Evolutionary conservation across 129 eudicot species (phyloP), one percentile per base, ranked within the genome.

Genomic region (Chrysanthemum lavandulifolium): DNA sequence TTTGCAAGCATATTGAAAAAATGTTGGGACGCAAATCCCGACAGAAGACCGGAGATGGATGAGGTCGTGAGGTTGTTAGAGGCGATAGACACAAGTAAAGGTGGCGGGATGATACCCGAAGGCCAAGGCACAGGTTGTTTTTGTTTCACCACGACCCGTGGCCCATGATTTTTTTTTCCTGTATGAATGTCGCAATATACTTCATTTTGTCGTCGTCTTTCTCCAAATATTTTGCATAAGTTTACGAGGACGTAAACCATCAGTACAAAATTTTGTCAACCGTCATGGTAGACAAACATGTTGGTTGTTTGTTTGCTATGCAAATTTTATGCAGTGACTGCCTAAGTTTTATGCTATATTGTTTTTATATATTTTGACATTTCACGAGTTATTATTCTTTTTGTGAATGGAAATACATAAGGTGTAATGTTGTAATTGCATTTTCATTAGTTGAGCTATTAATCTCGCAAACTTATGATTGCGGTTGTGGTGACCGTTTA

Each of bases 91-190:
- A 89, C 97, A 3, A 89, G 90, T 80, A 87, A 90, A 58, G 96
- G 98, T 8, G 98, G 98, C 14, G 98, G 97, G 56, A 93, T 93
- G 98, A 86, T 93, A 58, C 95, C 97, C 0, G 98, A 90, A 29
- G 97, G 82, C 65, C 86, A 87, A 69, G 88, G 91, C 62, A 40
- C 68, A 13, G 85, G 90, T 19, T 93, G 98, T 73, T 65, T 93
- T 66, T 90, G 98, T 77, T 90, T 93, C 73, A 12, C 81, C 19
- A 47, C 76, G 3, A 59, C 72, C 33, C 95, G 91, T 27, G 98
- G 96, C 43, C 98, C 98, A 18, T 92, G 77, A 88, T 21, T 70
- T n/a, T 47, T 16, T 31, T 16, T 21, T 7, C 23, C 23, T 33
- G 29, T 47, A 19, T 31, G 67, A 43, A 76, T 66, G 23, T 76